A percentile compares a stretch with the other conserved stretches of the same genome.
phyloP scores from a whole-genome alignment of 352 stramenopile genomes.

The Phytophthora agathidicida region DNA sequence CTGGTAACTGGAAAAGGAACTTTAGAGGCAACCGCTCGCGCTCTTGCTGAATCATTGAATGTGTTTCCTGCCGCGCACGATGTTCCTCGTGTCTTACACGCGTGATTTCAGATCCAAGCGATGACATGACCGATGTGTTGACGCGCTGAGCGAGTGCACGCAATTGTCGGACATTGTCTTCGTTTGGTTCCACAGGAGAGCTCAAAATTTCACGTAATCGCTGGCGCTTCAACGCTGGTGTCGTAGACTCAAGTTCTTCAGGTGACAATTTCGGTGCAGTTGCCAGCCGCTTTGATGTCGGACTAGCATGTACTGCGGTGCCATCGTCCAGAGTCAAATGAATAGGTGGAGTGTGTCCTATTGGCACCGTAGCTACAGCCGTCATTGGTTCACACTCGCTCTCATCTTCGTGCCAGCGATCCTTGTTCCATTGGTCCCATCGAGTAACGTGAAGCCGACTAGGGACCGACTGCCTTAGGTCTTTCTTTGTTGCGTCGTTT shows the following conservation, averaged over 20 bases:
- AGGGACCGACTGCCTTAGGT: not conserved
- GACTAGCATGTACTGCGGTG: not conserved
- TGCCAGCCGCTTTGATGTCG: not conserved
- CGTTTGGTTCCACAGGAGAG: slow-evolving; percentile 62
- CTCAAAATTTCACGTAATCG: slow-evolving; percentile 68
- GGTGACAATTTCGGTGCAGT: not conserved
- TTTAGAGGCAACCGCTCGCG: slow-evolving; percentile 71
- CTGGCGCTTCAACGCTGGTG: slow-evolving; percentile 60
- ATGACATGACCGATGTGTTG: slow-evolving; percentile 56
- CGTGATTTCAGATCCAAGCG: slow-evolving; percentile 49
- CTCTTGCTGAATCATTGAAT: slow-evolving; percentile 59
- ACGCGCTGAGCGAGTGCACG: slow-evolving; percentile 47
- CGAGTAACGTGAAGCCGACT: slow-evolving; percentile 42
- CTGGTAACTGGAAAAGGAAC: slow-evolving; percentile 83
- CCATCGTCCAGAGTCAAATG: not conserved
- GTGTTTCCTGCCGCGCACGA: slow-evolving; percentile 44
- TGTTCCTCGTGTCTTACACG: slow-evolving; percentile 46
- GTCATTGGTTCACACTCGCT: slow-evolving; percentile 27
- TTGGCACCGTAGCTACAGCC: slow-evolving; percentile 11
- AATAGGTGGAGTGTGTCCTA: not conserved
- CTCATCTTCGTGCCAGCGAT: slow-evolving; percentile 20
- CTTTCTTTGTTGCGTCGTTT: not conserved
- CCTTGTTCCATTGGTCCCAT: slow-evolving; percentile 51
- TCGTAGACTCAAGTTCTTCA: slow-evolving; percentile 22
- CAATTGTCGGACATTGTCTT: slow-evolving; percentile 47